Evolutionary conservation across 1,284 basidiomycete genomes (phyloP), one percentile per base, ranked within the genome.

Genomic region (Gymnopus androsaceus): DNA sequence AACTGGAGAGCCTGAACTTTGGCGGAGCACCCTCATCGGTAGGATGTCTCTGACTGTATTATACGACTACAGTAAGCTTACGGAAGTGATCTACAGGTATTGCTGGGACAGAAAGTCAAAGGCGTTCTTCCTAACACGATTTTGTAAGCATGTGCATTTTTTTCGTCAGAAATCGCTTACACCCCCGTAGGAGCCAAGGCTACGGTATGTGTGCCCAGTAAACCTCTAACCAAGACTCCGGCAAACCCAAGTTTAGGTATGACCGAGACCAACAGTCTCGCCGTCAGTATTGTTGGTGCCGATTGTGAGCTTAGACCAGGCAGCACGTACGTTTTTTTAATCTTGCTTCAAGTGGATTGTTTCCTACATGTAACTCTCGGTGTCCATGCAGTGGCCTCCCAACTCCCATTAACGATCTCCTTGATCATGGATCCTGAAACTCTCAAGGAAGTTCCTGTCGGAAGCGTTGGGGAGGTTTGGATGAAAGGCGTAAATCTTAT

Each of bases 401-500:
- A 19, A 74, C 74, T 51, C 79, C 81, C 21, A 77, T 82, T 33
- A 82, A 80, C 59, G 82, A 84, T 53, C 70, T 83, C n/a, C 30
- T 30, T 46, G 45, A 46, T 46, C 4, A 65, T 72, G 58, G 77
- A 83, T 40, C 69, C 82, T 27, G 64, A 70, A 4, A 68, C 75
- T 36, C 68, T 69, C 23, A 69, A 63, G 54, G 69, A 66, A 38
- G 63, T 79, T 21, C 73, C 75, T 55, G 63, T 72, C 2, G 76
- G 77, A 19, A 62, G 69, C 48, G 67, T 79, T 25, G 83, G 83
- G 42, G 83, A 85, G 69, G 75, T 85, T 23, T 85, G 82, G 82
- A 61, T 84, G 80, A 79, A 79, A 8, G 83, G 85, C 11, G 80
- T 84, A 11, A 82, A 84, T 65, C 72, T 85, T 40, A 87, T 88